A percentile compares a stretch with the other conserved stretches of the same genome.
Evolutionary conservation across 108 stramenopile genomes (phyloP).

Genomic region (Skeletonema potamos): DNA sequence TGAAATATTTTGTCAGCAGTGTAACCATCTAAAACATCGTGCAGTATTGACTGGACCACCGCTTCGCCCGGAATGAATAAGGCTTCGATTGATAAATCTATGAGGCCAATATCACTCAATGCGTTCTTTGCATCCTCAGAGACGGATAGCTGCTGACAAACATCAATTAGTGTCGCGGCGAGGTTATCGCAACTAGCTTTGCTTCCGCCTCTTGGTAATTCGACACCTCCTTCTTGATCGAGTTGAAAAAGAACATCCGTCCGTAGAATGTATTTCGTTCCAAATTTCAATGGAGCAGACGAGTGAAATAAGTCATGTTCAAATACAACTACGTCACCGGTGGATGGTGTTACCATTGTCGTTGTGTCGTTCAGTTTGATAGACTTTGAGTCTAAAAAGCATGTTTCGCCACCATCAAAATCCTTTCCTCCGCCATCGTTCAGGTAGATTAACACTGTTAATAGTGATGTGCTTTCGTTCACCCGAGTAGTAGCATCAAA

Average conservation of each 20-base stretch:
- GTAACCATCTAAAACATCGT: constrained; percentile 26
- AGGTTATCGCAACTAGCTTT: neutral
- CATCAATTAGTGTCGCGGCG: constrained; percentile 27
- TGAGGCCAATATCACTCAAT: constrained; percentile 33
- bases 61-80: constrained; percentile 37
- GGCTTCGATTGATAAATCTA: constrained; percentile 32
- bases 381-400: constrained; percentile 40
- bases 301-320: constrained; percentile 81
- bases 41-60: constrained; percentile 26
- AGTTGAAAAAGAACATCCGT: constrained; percentile 72
- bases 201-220: constrained; percentile 4
- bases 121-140: constrained; percentile 3
- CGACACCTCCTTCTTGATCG: constrained; percentile 14
- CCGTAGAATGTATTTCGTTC: constrained; percentile 75
- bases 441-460: constrained; percentile 76
- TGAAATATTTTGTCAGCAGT: constrained; percentile 1
- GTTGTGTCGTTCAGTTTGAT: neutral
- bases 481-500: constrained; percentile 77
- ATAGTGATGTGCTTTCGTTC: constrained; percentile 26
- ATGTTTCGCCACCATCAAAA: constrained; percentile 73
- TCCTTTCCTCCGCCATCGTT: constrained; percentile 65
- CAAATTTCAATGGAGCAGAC: constrained; percentile 56
- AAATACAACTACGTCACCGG: constrained; percentile 63
- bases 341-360: constrained; percentile 44
- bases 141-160: constrained; percentile 29